phyloP scores from a whole-genome alignment of 2,329 filamentous ascomycete species.

The Beauveria bassiana region DNA sequence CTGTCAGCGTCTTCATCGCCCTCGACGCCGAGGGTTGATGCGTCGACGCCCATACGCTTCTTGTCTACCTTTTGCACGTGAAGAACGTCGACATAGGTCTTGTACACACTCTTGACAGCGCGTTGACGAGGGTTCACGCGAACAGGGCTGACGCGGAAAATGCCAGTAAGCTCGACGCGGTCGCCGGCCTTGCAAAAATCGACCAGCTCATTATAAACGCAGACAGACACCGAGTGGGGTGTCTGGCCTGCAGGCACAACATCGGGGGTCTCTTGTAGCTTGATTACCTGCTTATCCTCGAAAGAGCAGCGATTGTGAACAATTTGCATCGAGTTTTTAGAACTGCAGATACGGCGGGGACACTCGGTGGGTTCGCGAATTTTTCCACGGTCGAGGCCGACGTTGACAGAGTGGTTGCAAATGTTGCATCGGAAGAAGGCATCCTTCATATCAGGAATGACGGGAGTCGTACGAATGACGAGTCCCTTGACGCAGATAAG shows the following conservation, averaged over 20 bases:
- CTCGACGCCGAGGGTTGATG: conserved; percentile 76
- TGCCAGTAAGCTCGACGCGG: conserved; percentile 88
- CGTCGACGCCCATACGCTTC: conserved; percentile 85
- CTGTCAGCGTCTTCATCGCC: conserved; percentile 58
- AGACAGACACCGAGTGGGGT: conserved; percentile 92
- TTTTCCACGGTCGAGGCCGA: conserved; percentile 89
- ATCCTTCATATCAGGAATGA: conserved; percentile 98
- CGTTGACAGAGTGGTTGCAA: conserved; percentile 84
- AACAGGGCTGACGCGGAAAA: conserved; percentile 91
- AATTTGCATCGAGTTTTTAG: conserved; percentile 95
- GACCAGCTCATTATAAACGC: conserved; percentile 92
- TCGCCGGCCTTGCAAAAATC: conserved; percentile 98
- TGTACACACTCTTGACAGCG: conserved; percentile 90
- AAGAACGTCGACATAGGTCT: conserved; percentile 92
- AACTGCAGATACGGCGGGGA: conserved; percentile 70
- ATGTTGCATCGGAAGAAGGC: conserved; percentile 95
- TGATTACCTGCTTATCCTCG: conserved; percentile 97
- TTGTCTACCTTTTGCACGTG: conserved; percentile 97
- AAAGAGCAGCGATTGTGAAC: conserved; percentile 93
- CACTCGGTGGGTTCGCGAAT: conserved; percentile 92
- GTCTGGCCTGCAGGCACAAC: conserved; percentile 92
- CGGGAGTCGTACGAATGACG: conserved; percentile 89
- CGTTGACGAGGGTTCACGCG: conserved; percentile 89
- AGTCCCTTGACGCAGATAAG: conserved; percentile 91
- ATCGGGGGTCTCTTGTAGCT: conserved; percentile 95